Conservation (phyloP, 225 moss, liverwort and hornwort genomes). For the Physcomitrium patens region DNA sequence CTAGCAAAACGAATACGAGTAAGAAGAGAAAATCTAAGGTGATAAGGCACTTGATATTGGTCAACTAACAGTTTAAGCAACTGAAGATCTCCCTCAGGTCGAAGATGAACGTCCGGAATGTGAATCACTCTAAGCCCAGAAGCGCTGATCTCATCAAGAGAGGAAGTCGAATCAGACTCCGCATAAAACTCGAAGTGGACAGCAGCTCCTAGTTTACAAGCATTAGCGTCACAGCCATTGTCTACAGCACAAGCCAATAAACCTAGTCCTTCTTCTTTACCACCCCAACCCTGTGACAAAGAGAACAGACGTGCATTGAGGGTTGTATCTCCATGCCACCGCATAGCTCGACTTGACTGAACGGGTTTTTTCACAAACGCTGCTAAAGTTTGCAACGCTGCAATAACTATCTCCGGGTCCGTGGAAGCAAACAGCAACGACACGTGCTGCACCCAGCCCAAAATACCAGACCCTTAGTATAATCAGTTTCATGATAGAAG, state of each 20-base stretch:
- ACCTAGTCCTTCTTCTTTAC: constrained; percentile 96
- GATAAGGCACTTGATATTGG: constrained; percentile 70
- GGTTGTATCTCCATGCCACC: constrained; percentile 94
- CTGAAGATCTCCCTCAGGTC: constrained; percentile 71
- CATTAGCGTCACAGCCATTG: constrained; percentile 81
- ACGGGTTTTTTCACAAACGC: constrained; percentile 96
- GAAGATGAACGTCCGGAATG: constrained; percentile 77
- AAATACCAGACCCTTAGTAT: constrained; percentile 35
- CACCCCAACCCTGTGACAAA: constrained; percentile 98
- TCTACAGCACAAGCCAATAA: constrained; percentile 83
- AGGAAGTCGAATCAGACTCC: constrained; percentile 51
- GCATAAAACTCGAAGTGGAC: constrained; percentile 99
- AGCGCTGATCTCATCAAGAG: constrained; percentile 43
- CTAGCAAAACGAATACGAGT: constrained; percentile 94
- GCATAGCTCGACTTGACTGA: constrained; percentile 91
- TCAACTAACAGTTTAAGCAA: constrained; percentile 83
- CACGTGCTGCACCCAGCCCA: constrained; percentile 78
- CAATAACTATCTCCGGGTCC: constrained; percentile 91
- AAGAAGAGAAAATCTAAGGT: constrained; percentile 85
- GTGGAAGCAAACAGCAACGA: constrained; percentile 91
- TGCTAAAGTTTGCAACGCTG: constrained; percentile 93
- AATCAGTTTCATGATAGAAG: constrained; percentile 27
- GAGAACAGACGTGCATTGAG: constrained; percentile 96
- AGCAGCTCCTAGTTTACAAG: constrained; percentile 84
- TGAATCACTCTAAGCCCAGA: constrained; percentile 89